Base-by-base conservation (phyloP, 257 asterid genomes). In the Scutellaria baicalensis region DNA sequence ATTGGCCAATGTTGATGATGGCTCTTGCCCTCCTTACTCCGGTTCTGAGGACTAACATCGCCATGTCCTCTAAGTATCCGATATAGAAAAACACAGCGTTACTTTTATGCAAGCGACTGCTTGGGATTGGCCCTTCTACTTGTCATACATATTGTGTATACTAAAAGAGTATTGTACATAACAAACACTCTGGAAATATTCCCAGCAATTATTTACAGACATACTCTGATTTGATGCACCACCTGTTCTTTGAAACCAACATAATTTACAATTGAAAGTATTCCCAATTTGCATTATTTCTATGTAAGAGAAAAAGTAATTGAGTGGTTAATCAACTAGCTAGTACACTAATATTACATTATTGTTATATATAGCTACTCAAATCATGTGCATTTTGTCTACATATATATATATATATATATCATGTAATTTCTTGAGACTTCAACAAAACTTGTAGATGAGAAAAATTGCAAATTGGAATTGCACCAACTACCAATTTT, bases 1-100 rank as follows among this genome's bases (percentile, higher is more conserved):
- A 9, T 64, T 86, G 3, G 98, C 98, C 33, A 88, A 83, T 33
- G 91, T 85, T 58, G 97, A 92, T 6, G 97, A 92, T 70, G 97
- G 98, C 49, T 89, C 98, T 57, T 89, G 98, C 86, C 96, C 94
- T 6, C 80, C 86, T 48, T 88, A 80, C 60, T 82, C 91, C 2
- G 97, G 88, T 43, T 66, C 84, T 0, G 96, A 89, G 79, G 92
- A 86, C 33, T 82, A 82, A 59, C 5, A 5, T 9, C 33, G 33
- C 33, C 33, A 27, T 27, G 33, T 27, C 33, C 2, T 27, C 33
- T 2, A n/a, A n/a, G n/a, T 27, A 27, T 6, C 11, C 36, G 59
- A 54, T 54, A 20, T 21, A 10, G 14, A 54, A 21, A 1, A 23
- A 49, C 6, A 5, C 6, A 5, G 18, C 27, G 59, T 18, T 27